These are phyloP conservation scores for Pseudohyphozyma bogoriensis DNA, from an alignment of 768 basidiomycete species.

Conservation along the genomic window DNA sequence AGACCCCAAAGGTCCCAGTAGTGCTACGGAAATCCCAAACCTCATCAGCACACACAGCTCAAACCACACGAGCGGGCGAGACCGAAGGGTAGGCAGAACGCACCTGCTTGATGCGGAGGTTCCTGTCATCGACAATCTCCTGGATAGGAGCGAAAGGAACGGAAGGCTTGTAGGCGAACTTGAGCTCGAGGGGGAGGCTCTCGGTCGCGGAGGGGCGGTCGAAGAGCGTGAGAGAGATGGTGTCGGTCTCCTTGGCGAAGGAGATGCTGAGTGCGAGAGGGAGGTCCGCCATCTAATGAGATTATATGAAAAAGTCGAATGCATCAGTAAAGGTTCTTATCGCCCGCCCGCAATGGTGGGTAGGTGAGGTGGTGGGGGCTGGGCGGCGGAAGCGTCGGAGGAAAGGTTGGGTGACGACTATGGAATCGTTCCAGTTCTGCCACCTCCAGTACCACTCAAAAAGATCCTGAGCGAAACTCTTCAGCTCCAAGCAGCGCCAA, in stretches of 20 bases:
- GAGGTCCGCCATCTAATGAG: conserved; percentile 16
- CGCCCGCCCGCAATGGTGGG: too few relatives aligned
- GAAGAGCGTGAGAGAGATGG: conserved; percentile 29
- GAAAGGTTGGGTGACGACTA: too few relatives aligned
- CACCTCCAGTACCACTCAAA: too few relatives aligned
- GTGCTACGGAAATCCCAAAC: conserved; percentile 46
- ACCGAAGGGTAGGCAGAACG: too few relatives aligned
- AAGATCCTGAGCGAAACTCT: too few relatives aligned
- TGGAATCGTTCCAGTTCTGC: too few relatives aligned
- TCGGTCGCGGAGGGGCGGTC: conserved; percentile 21
- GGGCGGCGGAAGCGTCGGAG: too few relatives aligned
- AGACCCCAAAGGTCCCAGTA: conserved; percentile 99
- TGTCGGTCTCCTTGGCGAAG: conserved; percentile 22
- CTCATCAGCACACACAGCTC: not conserved
- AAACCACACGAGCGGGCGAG: too few relatives aligned
- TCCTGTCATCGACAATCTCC: conserved; percentile 71
- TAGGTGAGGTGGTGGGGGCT: too few relatives aligned
- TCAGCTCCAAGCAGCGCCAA: too few relatives aligned
- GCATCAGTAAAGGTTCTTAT: too few relatives aligned
- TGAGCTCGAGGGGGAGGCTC: conserved; percentile 67
- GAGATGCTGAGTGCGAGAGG: conserved; percentile 30
- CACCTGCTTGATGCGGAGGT: conserved; percentile 64
- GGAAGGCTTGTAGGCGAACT: conserved; percentile 77
- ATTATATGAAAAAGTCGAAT: too few relatives aligned
- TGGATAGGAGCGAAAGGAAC: conserved; percentile 83